Evolutionary conservation across 2,329 filamentous ascomycete species (phyloP).

Genomic region (Ploettnerulaceae sp.): DNA sequence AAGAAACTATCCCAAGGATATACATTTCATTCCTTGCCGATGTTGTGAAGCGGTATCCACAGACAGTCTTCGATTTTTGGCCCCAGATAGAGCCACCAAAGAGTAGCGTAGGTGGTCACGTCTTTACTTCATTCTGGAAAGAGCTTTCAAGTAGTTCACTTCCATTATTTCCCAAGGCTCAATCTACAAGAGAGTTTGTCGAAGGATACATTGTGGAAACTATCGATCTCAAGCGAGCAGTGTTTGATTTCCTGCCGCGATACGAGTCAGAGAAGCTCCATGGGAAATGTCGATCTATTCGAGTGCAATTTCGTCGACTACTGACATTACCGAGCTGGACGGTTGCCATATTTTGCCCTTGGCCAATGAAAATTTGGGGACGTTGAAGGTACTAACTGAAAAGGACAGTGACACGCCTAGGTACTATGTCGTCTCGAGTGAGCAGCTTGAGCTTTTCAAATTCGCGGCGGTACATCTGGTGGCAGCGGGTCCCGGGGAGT

Average conservation of each 20-base stretch:
- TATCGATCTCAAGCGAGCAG: conserved; percentile 18
- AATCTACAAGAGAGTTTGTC: not conserved
- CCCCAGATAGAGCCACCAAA: conserved; percentile 15
- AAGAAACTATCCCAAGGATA: conserved; percentile 22
- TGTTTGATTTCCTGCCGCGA: conserved; percentile 25
- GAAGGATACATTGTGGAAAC: not conserved
- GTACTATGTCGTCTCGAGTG: conserved; percentile 17
- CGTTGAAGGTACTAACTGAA: conserved; percentile 9
- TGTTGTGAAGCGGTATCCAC: conserved; percentile 11
- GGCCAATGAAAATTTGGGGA: conserved; percentile 22
- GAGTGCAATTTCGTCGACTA: no score
- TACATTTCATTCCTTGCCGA: conserved; percentile 27
- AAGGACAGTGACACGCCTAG: not conserved
- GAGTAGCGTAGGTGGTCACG: conserved; percentile 11
- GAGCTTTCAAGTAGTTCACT: conserved; percentile 16
- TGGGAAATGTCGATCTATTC: no score
- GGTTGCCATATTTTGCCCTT: conserved; percentile 30
- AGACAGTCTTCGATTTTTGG: conserved; percentile 24
- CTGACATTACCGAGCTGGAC: conserved; percentile 20
- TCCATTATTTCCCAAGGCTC: conserved; percentile 23
- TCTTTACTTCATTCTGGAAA: conserved; percentile 24
- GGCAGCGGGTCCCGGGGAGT: no score
- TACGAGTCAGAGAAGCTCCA: conserved; percentile 11
- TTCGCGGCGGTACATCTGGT: conserved; percentile 23
- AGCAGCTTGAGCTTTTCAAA: conserved; percentile 24